Evolutionary conservation across 78 protist genomes (phyloP).

Genomic region (Monosiga brevicollis): DNA sequence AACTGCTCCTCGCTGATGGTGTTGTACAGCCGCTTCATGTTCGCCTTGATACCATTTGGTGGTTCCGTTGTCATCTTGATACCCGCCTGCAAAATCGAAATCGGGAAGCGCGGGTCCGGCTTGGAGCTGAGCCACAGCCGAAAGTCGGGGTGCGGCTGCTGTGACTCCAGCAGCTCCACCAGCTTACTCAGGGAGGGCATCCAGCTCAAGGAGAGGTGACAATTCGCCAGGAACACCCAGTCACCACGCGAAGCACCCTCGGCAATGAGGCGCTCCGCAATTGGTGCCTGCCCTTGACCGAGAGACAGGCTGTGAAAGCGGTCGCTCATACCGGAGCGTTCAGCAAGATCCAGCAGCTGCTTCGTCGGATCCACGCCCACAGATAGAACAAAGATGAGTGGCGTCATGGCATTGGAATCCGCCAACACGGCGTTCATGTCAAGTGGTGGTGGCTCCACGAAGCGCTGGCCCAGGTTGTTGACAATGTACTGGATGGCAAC

Average conservation of each 20-base stretch:
- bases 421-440: slow-evolving; percentile 32
- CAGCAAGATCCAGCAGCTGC: slow-evolving; percentile 42
- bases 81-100: slow-evolving; percentile 67
- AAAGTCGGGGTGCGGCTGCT: slow-evolving; percentile 54
- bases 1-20: slow-evolving; percentile 29
- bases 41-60: slow-evolving; percentile 70
- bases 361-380: slow-evolving; percentile 76
- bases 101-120: slow-evolving; percentile 83
- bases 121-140: slow-evolving; percentile 74
- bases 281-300: slow-evolving; percentile 74
- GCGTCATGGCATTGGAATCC: slow-evolving; percentile 32
- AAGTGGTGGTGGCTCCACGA: slow-evolving; percentile 65
- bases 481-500: slow-evolving; percentile 46
- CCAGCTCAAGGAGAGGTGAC: slow-evolving; percentile 67
- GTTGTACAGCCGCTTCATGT: slow-evolving; percentile 54
- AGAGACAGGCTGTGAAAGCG: slow-evolving; percentile 51
- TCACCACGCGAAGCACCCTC: slow-evolving; percentile 41
- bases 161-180: slow-evolving; percentile 20
- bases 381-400: slow-evolving; percentile 74
- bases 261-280: slow-evolving; percentile 42
- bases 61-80: slow-evolving; percentile 89
- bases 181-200: slow-evolving; percentile 57
- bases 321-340: slow-evolving; percentile 8
- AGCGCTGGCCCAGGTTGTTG: slow-evolving; percentile 45
- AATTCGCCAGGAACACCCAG: slow-evolving; percentile 83